phyloP scores from a whole-genome alignment of 2,329 filamentous ascomycete genomes.

The Sporothrix pallida region DNA sequence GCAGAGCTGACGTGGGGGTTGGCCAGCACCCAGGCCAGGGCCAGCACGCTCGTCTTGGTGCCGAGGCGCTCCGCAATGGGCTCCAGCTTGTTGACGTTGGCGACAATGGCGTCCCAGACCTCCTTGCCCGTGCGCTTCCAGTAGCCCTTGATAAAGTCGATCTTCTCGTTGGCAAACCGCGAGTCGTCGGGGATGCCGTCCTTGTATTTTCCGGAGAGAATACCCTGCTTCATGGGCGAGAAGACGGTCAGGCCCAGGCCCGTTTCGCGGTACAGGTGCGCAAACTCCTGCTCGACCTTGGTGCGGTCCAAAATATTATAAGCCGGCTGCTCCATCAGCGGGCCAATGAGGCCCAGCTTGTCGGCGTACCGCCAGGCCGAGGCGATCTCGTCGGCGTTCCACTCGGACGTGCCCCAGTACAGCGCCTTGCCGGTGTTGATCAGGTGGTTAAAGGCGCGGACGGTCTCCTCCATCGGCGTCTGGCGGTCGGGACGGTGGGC shows the following conservation, averaged over 20 bases:
- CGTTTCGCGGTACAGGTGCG: slow-evolving; percentile 62
- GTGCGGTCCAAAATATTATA: slow-evolving; percentile 67
- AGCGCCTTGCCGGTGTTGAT: slow-evolving; percentile 70
- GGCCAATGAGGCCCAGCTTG: slow-evolving; percentile 64
- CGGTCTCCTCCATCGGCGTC: slow-evolving; percentile 67
- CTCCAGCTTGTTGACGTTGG: slow-evolving; percentile 64
- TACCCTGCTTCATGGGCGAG: slow-evolving; percentile 60
- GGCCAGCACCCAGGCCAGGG: slow-evolving; percentile 67
- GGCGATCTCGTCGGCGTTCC: slow-evolving; percentile 70
- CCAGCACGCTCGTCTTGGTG: slow-evolving; percentile 61
- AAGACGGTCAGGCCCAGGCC: slow-evolving; percentile 60
- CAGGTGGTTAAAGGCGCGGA: slow-evolving; percentile 57
- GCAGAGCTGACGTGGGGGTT: slow-evolving; percentile 67
- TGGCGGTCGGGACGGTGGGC: slow-evolving; percentile 64
- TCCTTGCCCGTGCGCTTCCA: slow-evolving; percentile 59
- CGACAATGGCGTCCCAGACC: slow-evolving; percentile 58
- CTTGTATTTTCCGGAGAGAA: slow-evolving; percentile 69
- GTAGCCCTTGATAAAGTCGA: slow-evolving; percentile 61
- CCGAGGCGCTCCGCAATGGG: slow-evolving; percentile 69
- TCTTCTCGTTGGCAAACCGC: slow-evolving; percentile 61
- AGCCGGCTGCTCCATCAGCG: slow-evolving; percentile 69
- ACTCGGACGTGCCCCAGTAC: slow-evolving; percentile 76
- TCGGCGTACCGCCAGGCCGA: slow-evolving; percentile 66
- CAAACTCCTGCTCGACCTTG: slow-evolving; percentile 61
- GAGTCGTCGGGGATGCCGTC: slow-evolving; percentile 65